These are phyloP conservation scores for Amanita molliuscula DNA, from an alignment of 768 basidiomycete genomes.

Conservation along the genomic window DNA sequence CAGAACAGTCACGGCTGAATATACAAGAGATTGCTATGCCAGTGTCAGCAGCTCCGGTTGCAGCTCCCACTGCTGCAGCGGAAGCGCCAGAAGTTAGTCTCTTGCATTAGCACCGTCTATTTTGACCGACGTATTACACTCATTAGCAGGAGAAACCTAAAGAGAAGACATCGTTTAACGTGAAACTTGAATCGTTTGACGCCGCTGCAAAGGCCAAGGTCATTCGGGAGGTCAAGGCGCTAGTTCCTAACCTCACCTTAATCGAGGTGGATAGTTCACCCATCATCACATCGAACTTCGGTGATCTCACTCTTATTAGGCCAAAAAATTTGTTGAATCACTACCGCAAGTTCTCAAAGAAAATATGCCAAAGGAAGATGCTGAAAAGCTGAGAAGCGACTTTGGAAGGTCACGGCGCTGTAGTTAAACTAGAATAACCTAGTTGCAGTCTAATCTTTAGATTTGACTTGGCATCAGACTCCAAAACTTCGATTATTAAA, in stretches of 20 bases:
- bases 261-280: slow-evolving; percentile 70
- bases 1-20: slow-evolving; percentile 70
- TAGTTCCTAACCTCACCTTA: slow-evolving; percentile 92
- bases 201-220: slow-evolving; percentile 89
- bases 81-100: slow-evolving; percentile 55
- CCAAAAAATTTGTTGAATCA: slow-evolving; percentile 98
- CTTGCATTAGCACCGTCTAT: neutral
- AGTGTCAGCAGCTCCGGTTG: slow-evolving; percentile 51
- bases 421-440: slow-evolving; percentile 71
- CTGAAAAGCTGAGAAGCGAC: slow-evolving; percentile 90
- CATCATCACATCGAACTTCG: slow-evolving; percentile 1
- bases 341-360: slow-evolving; percentile 91
- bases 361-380: slow-evolving; percentile 91
- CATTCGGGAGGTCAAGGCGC: slow-evolving; percentile 93
- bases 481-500: neutral
- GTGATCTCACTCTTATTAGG: slow-evolving; percentile 37
- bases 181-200: slow-evolving; percentile 92
- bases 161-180: slow-evolving; percentile 96
- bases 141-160: slow-evolving; percentile 78
- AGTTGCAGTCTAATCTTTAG: slow-evolving; percentile 12
- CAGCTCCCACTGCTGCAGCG: slow-evolving; percentile 50
- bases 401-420: slow-evolving; percentile 85
- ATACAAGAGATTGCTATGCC: slow-evolving; percentile 98
- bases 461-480: slow-evolving; percentile 12
- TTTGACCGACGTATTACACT: neutral